Percentiles rank a stretch among this genome's conserved stretches.
phyloP scores from a whole-genome alignment of 208 protist genomes.

The Leishmania martiniquensis region DNA sequence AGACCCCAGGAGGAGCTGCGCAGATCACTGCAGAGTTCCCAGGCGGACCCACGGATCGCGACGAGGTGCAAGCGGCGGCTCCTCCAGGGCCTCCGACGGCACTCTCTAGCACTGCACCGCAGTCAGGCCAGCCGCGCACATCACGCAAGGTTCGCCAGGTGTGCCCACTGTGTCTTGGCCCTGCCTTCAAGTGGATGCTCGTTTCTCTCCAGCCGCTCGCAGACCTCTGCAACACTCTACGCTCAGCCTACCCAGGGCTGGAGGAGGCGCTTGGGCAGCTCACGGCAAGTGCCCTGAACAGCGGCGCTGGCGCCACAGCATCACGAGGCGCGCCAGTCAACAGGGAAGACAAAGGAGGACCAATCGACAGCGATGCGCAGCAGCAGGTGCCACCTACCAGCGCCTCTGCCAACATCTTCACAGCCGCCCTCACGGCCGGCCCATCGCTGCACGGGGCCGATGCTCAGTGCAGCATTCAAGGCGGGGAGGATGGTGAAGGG shows the following conservation, averaged over 20 bases:
- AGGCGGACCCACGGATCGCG: neutral
- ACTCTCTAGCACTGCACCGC: neutral
- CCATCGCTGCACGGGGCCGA: neutral
- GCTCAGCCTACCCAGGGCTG: conserved; percentile 19
- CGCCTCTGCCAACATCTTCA: neutral
- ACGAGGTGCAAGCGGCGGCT: neutral
- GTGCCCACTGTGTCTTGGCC: conserved; percentile 67
- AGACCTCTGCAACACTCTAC: conserved; percentile 39
- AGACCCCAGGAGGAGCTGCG: neutral
- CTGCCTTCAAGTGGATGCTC: conserved; percentile 77
- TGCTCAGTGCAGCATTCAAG: neutral
- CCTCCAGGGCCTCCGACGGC: neutral
- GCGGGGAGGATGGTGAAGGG: too few relatives aligned
- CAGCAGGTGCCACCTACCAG: neutral
- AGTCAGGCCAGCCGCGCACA: conserved; percentile 11
- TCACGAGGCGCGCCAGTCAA: too few relatives aligned
- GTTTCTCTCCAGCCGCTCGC: conserved; percentile 48
- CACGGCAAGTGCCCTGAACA: neutral
- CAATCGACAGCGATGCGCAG: neutral
- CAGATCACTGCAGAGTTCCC: neutral
- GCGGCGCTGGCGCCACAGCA: neutral
- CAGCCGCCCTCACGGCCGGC: neutral
- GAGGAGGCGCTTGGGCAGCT: conserved; percentile 28
- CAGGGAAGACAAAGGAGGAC: neutral
- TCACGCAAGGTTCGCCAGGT: conserved; percentile 29